Evolutionary conservation across 495 filamentous ascomycete genomes (phyloP), one percentile per base, ranked within the genome.

Genomic region (Hypoxylon lienhwacheense): DNA sequence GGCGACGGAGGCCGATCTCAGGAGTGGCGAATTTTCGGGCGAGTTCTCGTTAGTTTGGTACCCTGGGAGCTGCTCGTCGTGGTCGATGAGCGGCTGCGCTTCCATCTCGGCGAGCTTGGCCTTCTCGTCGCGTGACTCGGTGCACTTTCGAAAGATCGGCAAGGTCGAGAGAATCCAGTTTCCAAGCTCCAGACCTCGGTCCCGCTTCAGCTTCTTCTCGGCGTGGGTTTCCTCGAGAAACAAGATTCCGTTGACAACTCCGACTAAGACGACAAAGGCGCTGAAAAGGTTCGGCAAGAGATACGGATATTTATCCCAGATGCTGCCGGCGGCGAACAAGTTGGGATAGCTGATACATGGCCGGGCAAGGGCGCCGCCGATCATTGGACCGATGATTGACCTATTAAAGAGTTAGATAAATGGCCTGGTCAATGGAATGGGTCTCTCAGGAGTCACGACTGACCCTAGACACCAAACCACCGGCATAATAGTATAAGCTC

Each of bases 151-250:
- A 46, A 67, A 55, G 19, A 66, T 59, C 44, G 75, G 67, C 20
- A 84, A 61, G 15, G 64, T 74, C 12, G 73, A 74, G 24, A 90
- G 55, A 26, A 97, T 71, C 81, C 85, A 89, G 59, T 83, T 78
- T 52, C 95, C 93, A 37, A 87, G 61, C 67, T 90, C 88, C 8
- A 87, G 62, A 6, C 93, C 91, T 28, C 74, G 72, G 71, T 98
- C 93, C 29, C 81, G 83, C 33, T 81, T 79, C 61, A 83, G 67
- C 65, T 86, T 93, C 75, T 86, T 88, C 65, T 92, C 85, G 34
- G 83, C 83, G 63, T 97, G 93, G 4, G 93, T 97, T 73, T 98
- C 93, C 72, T 97, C 90, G 52, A 98, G 75, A 70, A 97, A 98
- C 29, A 98, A 66, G 36, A 93, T 75, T 19, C 93, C 93, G 52